Base-by-base conservation (phyloP, 139 green algal species). In the Parachlorella kessleri region DNA sequence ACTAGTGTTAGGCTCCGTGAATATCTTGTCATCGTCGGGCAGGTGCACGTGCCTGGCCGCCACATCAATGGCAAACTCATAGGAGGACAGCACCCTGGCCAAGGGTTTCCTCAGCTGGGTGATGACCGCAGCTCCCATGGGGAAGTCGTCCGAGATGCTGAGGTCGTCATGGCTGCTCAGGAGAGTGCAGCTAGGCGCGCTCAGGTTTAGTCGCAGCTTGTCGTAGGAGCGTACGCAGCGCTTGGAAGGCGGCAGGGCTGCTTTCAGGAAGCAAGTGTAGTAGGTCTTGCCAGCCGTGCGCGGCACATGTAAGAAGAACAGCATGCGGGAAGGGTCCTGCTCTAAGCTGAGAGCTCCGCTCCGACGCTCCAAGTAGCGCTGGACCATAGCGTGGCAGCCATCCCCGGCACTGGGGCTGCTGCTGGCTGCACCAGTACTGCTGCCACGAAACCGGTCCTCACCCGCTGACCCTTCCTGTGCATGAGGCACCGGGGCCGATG, bases 241-340 rank as follows among this genome's bases (percentile, higher is more conserved):
- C 55, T 73, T 55, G 68, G 70, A 82, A 37, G 89, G 88, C 23
- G 81, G 86, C 1, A 88, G 66, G 26, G 76, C 81, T 78, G 77
- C 72, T 70, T 93, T 93, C n/a, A 98, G 83, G 73, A 98, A 94
- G 75, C 95, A 98, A 40, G 76, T 81, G 42, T 94, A 83, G 37
- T 95, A 96, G 7, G 93, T 98, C 30, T 95, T 89, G 32, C 96
- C 96, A 28, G 94, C 75, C 42, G 96, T 98, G 23, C 96, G 83
- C 0, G 96, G 96, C 23, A 98, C 88, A 81, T 99, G 96, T 59
- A 99, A 75, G 86, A 98, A 98, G 82, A 96, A 99, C 5, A 97
- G 5, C 28, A 77, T 21, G 24, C 65, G 64, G 76, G 24, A 55
- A 53, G 55, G 35, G 67, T 81, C 72, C 33, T 81, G 80, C 72